Percentiles rank a stretch among this genome's conserved stretches.
phyloP scores from a whole-genome alignment of 202 grass and related monocot species.

The Elaeis oleifera region DNA sequence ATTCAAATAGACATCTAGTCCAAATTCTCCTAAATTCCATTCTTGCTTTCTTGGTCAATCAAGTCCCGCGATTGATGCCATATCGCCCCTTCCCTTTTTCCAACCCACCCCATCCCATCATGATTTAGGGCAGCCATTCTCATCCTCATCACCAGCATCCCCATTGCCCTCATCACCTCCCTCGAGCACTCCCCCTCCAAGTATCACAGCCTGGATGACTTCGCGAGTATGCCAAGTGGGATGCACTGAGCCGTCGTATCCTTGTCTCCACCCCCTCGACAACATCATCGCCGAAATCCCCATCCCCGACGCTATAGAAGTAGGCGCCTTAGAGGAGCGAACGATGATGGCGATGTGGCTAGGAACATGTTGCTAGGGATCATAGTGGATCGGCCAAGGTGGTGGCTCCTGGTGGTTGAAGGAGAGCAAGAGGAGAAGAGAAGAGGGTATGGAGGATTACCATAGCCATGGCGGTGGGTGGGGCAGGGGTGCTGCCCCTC shows the following conservation, averaged over 20 bases:
- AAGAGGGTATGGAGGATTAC: background rate
- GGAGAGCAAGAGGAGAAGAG: too few species aligned
- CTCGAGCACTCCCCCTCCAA: slow-evolving; percentile 42
- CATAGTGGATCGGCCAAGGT: slow-evolving; percentile 37
- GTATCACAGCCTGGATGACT: slow-evolving; percentile 48
- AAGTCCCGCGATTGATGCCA: too few species aligned
- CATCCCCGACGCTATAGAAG: background rate
- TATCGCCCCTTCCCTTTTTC: too few species aligned
- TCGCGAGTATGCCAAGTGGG: slow-evolving; percentile 97
- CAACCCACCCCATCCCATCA: too few species aligned
- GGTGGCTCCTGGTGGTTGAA: slow-evolving; percentile 39
- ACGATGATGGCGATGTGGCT: slow-evolving; percentile 36
- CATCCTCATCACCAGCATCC: slow-evolving; percentile 25
- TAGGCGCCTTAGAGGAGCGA: slow-evolving; percentile 31
- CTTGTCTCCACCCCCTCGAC: slow-evolving; percentile 47
- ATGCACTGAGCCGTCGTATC: slow-evolving; percentile 44
- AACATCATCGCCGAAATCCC: slow-evolving; percentile 46
- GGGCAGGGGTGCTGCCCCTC: background rate
- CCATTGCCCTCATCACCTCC: slow-evolving; percentile 36
- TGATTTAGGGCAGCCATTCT: background rate
- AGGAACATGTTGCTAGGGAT: slow-evolving; percentile 49
- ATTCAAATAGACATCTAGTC: too few species aligned
- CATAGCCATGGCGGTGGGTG: background rate
- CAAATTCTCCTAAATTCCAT: too few species aligned
- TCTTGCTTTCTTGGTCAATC: too few species aligned